phyloP scores from a whole-genome alignment of 2,329 filamentous ascomycete genomes.

The Mariannaea elegans region DNA sequence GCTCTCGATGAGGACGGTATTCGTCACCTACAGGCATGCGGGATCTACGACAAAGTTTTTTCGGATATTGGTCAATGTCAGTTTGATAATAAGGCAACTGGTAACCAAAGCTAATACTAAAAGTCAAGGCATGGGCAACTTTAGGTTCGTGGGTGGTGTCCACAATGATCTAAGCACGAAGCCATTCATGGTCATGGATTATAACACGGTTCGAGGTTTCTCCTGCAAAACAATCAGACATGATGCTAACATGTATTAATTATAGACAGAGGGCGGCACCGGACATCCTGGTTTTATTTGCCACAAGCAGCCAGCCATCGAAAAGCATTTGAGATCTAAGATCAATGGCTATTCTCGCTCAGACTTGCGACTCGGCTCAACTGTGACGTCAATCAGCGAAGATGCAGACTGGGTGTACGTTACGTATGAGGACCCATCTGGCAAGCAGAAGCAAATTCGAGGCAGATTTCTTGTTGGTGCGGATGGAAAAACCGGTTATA shows the following conservation, averaged over 20 bases:
- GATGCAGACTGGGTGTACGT: conserved; percentile 42
- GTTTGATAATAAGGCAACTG: background rate
- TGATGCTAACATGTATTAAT: background rate
- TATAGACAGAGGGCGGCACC: conserved; percentile 40
- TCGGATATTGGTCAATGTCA: conserved; percentile 32
- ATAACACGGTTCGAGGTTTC: conserved; percentile 19
- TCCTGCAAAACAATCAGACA: background rate
- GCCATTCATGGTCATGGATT: conserved; percentile 28
- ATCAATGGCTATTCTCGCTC: conserved; percentile 28
- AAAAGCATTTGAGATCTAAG: conserved; percentile 33
- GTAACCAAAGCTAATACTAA: background rate
- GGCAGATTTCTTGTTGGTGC: conserved; percentile 49
- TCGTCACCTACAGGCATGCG: conserved; percentile 34
- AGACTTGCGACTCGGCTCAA: conserved; percentile 9
- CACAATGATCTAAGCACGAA: conserved; percentile 13
- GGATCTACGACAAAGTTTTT: conserved; percentile 37
- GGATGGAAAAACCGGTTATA: conserved; percentile 58
- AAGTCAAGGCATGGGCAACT: conserved; percentile 13
- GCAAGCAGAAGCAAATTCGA: conserved; percentile 6
- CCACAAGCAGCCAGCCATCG: conserved; percentile 39
- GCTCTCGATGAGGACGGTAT: conserved; percentile 44
- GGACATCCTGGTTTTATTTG: conserved; percentile 38
- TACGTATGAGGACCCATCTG: conserved; percentile 22
- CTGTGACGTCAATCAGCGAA: conserved; percentile 21
- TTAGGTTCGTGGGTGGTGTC: conserved; percentile 23